These are phyloP conservation scores for Limnanthes douglasii DNA, from an alignment of 345 rosid genomes.

Conservation along the genomic window DNA sequence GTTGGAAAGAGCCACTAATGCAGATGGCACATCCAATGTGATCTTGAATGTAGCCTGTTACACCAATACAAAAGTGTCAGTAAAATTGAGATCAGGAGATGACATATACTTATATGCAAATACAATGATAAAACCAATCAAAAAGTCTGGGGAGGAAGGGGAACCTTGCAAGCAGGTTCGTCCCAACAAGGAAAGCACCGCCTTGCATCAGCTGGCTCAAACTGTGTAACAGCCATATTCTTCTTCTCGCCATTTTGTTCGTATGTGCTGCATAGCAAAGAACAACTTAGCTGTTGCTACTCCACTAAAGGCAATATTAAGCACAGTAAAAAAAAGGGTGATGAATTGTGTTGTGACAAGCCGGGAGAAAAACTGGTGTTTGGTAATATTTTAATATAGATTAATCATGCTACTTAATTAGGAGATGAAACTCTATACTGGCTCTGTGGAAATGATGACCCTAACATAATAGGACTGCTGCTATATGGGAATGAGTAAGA, in stretches of 20 bases:
- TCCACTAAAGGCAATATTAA: no score
- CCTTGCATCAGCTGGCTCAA: conserved; percentile 95
- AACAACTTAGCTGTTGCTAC: not conserved
- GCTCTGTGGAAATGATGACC: no score
- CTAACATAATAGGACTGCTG: no score
- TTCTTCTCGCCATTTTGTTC: conserved; percentile 76
- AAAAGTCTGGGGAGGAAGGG: not conserved
- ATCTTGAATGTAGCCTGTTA: conserved; percentile 86
- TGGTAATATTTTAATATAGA: no score
- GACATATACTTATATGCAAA: not conserved
- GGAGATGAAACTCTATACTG: no score
- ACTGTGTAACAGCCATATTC: conserved; percentile 97
- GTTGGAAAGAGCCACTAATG: conserved; percentile 81
- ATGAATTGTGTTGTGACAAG: no score
- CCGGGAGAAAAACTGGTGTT: no score
- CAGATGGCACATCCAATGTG: conserved; percentile 71
- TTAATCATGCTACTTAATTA: no score
- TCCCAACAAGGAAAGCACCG: conserved; percentile 98
- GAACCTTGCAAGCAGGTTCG: conserved; percentile 95
- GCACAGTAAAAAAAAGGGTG: no score
- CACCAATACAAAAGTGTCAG: conserved; percentile 8
- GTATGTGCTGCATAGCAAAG: conserved; percentile 33
- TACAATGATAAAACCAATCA: not conserved
- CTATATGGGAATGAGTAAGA: no score
- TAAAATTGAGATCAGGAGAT: not conserved